Evolutionary conservation across 2,329 filamentous ascomycete genomes (phyloP).

Genomic region (Epichloe amarillans): DNA sequence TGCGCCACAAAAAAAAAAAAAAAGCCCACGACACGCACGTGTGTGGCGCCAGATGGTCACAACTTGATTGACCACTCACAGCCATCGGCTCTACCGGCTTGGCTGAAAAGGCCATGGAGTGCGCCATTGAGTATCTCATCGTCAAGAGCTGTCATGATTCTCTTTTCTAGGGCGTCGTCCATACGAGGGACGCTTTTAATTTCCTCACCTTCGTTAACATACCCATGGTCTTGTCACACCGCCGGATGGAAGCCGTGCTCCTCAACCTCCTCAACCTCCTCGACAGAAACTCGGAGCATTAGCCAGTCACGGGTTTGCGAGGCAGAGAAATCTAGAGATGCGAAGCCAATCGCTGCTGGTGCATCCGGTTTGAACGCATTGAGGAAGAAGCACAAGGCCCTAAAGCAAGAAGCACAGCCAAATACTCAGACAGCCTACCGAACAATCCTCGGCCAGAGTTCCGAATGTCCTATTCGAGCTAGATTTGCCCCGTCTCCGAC

Average conservation of each 20-base stretch:
- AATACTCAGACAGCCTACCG: conserved; percentile 6
- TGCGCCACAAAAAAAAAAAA: too few species aligned
- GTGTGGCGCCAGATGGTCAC: too few species aligned
- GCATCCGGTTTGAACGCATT: conserved; percentile 9
- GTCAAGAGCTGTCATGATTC: neutral
- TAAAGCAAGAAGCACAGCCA: conserved; percentile 10
- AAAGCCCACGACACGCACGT: too few species aligned
- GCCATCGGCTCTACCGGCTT: too few species aligned
- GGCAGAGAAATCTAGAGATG: neutral
- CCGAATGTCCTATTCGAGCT: conserved; percentile 40
- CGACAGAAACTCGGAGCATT: neutral
- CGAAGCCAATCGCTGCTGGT: too few species aligned
- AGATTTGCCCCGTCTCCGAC: conserved; percentile 95
- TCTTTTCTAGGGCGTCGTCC: neutral
- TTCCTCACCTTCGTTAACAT: neutral
- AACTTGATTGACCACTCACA: too few species aligned
- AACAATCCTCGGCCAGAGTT: conserved; percentile 29
- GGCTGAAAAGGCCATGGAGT: neutral
- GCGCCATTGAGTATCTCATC: neutral
- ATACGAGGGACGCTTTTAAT: neutral
- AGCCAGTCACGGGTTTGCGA: neutral
- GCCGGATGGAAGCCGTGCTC: neutral
- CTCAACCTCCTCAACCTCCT: neutral
- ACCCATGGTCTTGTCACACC: neutral
- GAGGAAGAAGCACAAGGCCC: conserved; percentile 8